Evolutionary conservation across 2,329 filamentous ascomycete species (phyloP).

Genomic region (Trichoderma asperellum): DNA sequence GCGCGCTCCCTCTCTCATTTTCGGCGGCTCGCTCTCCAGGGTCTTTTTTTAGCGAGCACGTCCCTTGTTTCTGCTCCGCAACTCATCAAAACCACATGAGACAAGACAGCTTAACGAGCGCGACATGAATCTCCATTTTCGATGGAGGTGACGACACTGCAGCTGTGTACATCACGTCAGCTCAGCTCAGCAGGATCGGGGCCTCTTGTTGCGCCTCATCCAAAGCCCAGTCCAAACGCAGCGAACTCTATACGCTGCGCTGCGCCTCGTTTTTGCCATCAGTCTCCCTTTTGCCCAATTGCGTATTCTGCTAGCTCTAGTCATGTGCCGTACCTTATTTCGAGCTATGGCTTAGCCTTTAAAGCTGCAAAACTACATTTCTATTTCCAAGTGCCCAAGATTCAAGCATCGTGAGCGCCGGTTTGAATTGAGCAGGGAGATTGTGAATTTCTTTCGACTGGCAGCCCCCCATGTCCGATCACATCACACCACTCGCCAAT

Average conservation of each 20-base stretch:
- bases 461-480: neutral
- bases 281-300: neutral
- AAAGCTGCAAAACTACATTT: neutral
- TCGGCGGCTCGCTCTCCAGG: neutral
- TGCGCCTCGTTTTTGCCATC: neutral
- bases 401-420: neutral
- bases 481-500: constrained; percentile 16
- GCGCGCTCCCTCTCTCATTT: neutral
- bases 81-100: neutral
- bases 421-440: neutral
- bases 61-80: constrained; percentile 1
- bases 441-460: neutral
- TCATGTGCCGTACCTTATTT: neutral
- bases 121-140: neutral
- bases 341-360: neutral
- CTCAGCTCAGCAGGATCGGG: constrained; percentile 22
- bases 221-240: neutral
- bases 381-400: neutral
- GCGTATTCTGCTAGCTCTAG: neutral
- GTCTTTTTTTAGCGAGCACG: neutral
- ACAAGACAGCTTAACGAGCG: neutral
- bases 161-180: constrained; percentile 11
- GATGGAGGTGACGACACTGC: neutral
- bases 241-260: neutral
- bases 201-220: constrained; percentile 15